Base-by-base conservation (phyloP, 495 filamentous ascomycete species). In the Mytilinidion resinicola region DNA sequence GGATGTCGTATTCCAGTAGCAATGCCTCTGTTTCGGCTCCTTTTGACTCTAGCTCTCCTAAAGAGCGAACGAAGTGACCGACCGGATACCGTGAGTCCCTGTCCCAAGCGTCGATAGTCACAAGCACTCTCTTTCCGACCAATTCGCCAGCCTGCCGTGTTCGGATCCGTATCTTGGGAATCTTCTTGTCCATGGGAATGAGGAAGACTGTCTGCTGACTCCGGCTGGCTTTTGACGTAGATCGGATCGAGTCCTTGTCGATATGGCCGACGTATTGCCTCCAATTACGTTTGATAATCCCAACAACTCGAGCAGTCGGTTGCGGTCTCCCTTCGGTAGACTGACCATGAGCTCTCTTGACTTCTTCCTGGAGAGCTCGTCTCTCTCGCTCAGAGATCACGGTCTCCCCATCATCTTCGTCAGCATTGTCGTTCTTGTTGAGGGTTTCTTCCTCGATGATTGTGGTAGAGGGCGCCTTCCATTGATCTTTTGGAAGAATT, bases 191-290 rank as follows among this genome's bases (percentile, higher is more conserved):
- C 95, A 98, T 97, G 1, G 95, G 91, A 36, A 96, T 80, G 4
- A 98, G 77, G 68, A 98, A 97, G 10, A 98, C 89, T 21, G 79
- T 92, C 69, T 97, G 90, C 64, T 96, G 92, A 56, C 84, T 85
- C 30, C 91, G 78, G 37, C 88, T 86, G 55, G 90, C 82, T 41
- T 80, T 85, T 5, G 76, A 77, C 17, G 83, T 80, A 15, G 86
- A 79, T 52, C 85, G 82, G 38, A 89, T 86, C 12, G 95, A 96
- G 12, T 84, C 87, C 15, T 86, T 82, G 67, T 98, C 93, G 55
- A 98, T 80, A 71, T 96, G 90, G 11, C 93, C 93, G 37, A 98
- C 93, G 65, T 97, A 96, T 69, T 97, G 95, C 35, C 93, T 81
- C 93, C 93, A 98, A 69, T 96, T 96, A 37, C 95, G 81, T 71